Percentiles rank a stretch among this genome's conserved stretches.
These are phyloP conservation scores for Aspergillus affinis DNA, from an alignment of 495 filamentous ascomycete species.

Conservation along the genomic window DNA sequence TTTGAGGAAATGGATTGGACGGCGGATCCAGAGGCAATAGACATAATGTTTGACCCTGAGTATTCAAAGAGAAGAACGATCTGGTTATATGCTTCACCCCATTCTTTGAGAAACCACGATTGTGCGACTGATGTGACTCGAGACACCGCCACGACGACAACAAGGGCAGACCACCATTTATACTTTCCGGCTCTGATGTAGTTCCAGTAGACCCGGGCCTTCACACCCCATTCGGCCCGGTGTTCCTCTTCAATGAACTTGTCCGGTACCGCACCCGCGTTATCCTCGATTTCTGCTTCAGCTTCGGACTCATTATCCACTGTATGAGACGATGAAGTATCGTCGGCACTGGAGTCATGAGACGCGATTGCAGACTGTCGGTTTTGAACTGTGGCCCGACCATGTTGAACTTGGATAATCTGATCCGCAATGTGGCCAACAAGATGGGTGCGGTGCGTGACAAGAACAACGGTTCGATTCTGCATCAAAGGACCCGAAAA, in stretches of 20 bases:
- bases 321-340: slow-evolving; percentile 22
- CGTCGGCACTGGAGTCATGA: slow-evolving; percentile 17
- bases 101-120: slow-evolving; percentile 80
- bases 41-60: slow-evolving; percentile 5
- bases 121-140: slow-evolving; percentile 60
- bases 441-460: slow-evolving; percentile 76
- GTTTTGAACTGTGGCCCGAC: slow-evolving; percentile 51
- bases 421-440: slow-evolving; percentile 65
- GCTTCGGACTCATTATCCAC: slow-evolving; percentile 35
- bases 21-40: slow-evolving; percentile 1
- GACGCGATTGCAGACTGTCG: slow-evolving; percentile 26
- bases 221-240: slow-evolving; percentile 71
- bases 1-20: slow-evolving; percentile 8
- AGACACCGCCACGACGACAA: slow-evolving; percentile 57
- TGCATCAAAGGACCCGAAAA: slow-evolving; percentile 63
- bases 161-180: slow-evolving; percentile 64
- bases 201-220: slow-evolving; percentile 73
- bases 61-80: slow-evolving; percentile 16
- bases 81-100: slow-evolving; percentile 72
- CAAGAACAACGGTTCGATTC: slow-evolving; percentile 64
- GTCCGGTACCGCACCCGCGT: slow-evolving; percentile 56
- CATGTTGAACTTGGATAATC: slow-evolving; percentile 62
- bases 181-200: slow-evolving; percentile 77
- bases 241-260: slow-evolving; percentile 84
- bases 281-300: slow-evolving; percentile 38